A percentile compares a stretch with the other conserved stretches of the same genome.
These are phyloP conservation scores for Candida frijolesensis DNA, from an alignment of 1,139 yeast species.

Conservation along the genomic window DNA sequence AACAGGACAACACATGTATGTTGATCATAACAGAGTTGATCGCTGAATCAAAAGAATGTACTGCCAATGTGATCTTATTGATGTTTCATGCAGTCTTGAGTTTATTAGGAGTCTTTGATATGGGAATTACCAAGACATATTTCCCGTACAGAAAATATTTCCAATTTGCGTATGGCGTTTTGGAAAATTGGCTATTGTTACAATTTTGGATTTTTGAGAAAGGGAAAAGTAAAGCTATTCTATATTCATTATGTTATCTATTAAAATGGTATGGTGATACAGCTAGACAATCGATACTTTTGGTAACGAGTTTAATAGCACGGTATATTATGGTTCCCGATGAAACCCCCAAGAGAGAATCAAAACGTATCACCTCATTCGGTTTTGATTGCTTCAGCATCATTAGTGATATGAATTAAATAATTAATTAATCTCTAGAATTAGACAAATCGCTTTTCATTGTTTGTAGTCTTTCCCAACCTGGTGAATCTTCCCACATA, in stretches of 20 bases:
- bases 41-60: conserved; percentile 10
- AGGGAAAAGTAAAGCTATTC: conserved; percentile 8
- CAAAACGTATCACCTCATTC: conserved; percentile 23
- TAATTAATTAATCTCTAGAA: conserved; percentile 9
- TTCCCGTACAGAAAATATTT: conserved; percentile 5
- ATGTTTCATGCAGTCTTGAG: conserved; percentile 11
- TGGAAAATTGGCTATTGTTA: conserved; percentile 12
- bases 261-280: conserved; percentile 13
- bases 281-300: conserved; percentile 4
- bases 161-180: conserved; percentile 12
- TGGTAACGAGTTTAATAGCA: not conserved
- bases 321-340: not conserved
- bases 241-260: conserved; percentile 14
- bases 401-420: conserved; percentile 24
- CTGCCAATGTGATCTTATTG: conserved; percentile 8
- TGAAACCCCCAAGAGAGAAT: not conserved
- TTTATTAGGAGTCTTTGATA: conserved; percentile 10
- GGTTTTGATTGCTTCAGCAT: conserved; percentile 32
- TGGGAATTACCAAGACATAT: conserved; percentile 4
- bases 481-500: conserved; percentile 79
- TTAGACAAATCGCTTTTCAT: conserved; percentile 48
- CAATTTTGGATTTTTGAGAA: conserved; percentile 15
- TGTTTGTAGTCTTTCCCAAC: conserved; percentile 67
- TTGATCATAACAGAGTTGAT: conserved; percentile 12
- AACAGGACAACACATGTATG: conserved; percentile 14